Conservation (phyloP, 2,329 filamentous ascomycete genomes). For the Cladosporium austrohemisphaericum region DNA sequence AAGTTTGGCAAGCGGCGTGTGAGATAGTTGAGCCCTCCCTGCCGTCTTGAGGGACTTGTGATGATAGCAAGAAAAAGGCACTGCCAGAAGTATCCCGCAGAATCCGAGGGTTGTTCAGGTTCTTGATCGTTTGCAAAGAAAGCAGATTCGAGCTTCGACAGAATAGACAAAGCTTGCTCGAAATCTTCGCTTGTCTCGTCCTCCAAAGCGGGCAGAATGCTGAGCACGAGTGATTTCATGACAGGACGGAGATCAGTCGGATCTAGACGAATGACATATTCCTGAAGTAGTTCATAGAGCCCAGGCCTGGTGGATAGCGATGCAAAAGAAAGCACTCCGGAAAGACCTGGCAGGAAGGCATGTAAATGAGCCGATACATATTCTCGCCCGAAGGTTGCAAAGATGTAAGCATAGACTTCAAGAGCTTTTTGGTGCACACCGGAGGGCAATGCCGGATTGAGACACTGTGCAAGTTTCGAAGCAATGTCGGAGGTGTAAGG, state of each 20-base stretch:
- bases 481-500: conserved; percentile 80
- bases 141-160: conserved; percentile 68
- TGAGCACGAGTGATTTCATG: conserved; percentile 82
- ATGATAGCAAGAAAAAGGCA: conserved; percentile 93
- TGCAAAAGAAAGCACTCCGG: conserved; percentile 87
- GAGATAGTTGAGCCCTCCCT: conserved; percentile 84
- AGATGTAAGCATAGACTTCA: conserved; percentile 89
- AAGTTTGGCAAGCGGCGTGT: conserved; percentile 73
- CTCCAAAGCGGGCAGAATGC: conserved; percentile 86
- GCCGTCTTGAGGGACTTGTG: conserved; percentile 77
- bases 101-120: conserved; percentile 37
- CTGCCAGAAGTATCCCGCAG: conserved; percentile 87
- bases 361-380: conserved; percentile 72
- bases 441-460: conserved; percentile 88
- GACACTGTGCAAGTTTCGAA: conserved; percentile 88
- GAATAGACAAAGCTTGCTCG: conserved; percentile 73
- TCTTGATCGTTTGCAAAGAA: conserved; percentile 48
- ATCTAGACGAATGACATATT: conserved; percentile 70
- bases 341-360: conserved; percentile 84
- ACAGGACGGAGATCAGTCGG: conserved; percentile 73
- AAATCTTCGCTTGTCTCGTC: conserved; percentile 98
- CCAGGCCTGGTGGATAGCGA: conserved; percentile 84
- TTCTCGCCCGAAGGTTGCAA: conserved; percentile 68
- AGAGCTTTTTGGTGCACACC: conserved; percentile 97
- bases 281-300: conserved; percentile 80